A percentile compares a stretch with the other conserved stretches of the same genome.
Conservation (phyloP, 140 eudicot species). For the Senecio squalidus region DNA sequence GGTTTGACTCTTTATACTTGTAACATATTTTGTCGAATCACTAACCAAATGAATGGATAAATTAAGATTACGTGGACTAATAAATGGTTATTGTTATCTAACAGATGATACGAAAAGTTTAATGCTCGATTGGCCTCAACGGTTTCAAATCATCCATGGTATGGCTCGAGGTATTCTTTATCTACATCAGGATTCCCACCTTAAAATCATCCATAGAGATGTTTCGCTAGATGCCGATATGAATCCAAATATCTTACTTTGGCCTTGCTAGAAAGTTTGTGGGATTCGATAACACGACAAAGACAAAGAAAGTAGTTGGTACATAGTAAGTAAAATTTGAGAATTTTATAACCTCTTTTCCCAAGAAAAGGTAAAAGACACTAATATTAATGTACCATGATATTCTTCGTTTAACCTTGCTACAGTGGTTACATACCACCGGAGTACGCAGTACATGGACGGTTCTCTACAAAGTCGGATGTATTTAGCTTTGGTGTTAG, state of each 20-base stretch:
- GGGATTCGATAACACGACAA: constrained; percentile 1
- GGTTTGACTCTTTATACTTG: too few relatives aligned
- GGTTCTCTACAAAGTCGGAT: constrained; percentile 25
- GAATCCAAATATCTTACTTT: constrained; percentile 37
- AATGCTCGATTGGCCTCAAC: constrained; percentile 21
- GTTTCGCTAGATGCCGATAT: constrained; percentile 22
- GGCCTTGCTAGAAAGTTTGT: constrained; percentile 25
- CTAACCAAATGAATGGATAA: background rate
- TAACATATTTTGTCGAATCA: too few relatives aligned
- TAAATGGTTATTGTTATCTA: background rate
- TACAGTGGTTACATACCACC: constrained; percentile 26
- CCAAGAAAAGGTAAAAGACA: too few relatives aligned
- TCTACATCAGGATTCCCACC: constrained; percentile 31
- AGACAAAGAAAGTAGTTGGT: constrained; percentile 16
- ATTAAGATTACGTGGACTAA: too few relatives aligned
- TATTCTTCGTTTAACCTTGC: too few relatives aligned
- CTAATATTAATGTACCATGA: too few relatives aligned
- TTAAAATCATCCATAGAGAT: constrained; percentile 27
- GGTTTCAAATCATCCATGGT: constrained; percentile 16
- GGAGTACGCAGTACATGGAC: constrained; percentile 16
- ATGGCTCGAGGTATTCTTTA: constrained; percentile 31
- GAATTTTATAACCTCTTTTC: too few relatives aligned
- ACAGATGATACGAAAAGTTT: background rate
- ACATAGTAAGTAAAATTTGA: constrained; percentile 31
- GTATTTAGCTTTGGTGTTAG: constrained; percentile 24